Conservation (phyloP, 495 filamentous ascomycete genomes). For the Neurospora terricola region DNA sequence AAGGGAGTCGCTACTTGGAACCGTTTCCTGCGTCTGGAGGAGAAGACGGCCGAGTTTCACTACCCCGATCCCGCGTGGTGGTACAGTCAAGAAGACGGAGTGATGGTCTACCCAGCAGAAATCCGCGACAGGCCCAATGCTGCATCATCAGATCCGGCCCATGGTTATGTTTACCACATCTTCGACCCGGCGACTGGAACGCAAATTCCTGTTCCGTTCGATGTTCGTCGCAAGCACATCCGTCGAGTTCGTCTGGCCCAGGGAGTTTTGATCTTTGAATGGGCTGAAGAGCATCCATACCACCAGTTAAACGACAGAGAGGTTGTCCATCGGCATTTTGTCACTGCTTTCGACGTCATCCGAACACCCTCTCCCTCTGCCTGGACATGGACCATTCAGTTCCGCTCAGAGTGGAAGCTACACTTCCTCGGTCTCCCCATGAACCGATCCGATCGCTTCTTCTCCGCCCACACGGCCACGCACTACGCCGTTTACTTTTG, state of each 20-base stretch:
- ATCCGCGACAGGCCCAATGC: conserved; percentile 14
- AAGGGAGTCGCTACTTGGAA: conserved; percentile 45
- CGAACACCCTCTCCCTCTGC: conserved; percentile 6
- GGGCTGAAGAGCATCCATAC: conserved; percentile 50
- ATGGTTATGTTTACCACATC: conserved; percentile 35
- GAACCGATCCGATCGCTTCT: conserved; percentile 52
- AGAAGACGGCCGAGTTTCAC: conserved; percentile 34
- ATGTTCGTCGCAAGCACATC: conserved; percentile 42
- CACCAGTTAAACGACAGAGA: conserved; percentile 50
- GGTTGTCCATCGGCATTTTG: conserved; percentile 53
- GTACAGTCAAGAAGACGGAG: conserved; percentile 42
- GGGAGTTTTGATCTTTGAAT: conserved; percentile 51
- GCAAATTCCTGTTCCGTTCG: conserved; percentile 44
- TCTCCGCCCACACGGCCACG: conserved; percentile 49
- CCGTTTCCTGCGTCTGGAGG: conserved; percentile 39
- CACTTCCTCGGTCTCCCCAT: conserved; percentile 53
- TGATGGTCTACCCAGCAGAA: conserved; percentile 45
- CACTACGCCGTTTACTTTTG: conserved; percentile 61
- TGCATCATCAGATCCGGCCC: not conserved
- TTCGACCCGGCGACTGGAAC: conserved; percentile 43
- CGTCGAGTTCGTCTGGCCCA: conserved; percentile 49
- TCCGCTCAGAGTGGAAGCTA: conserved; percentile 62
- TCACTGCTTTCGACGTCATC: conserved; percentile 49
- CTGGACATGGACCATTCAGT: conserved; percentile 36
- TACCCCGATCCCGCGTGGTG: conserved; percentile 49